A percentile compares a stretch with the other conserved stretches of the same genome.
These are phyloP conservation scores for Galerina sulciceps DNA, from an alignment of 768 basidiomycete genomes.

Conservation along the genomic window DNA sequence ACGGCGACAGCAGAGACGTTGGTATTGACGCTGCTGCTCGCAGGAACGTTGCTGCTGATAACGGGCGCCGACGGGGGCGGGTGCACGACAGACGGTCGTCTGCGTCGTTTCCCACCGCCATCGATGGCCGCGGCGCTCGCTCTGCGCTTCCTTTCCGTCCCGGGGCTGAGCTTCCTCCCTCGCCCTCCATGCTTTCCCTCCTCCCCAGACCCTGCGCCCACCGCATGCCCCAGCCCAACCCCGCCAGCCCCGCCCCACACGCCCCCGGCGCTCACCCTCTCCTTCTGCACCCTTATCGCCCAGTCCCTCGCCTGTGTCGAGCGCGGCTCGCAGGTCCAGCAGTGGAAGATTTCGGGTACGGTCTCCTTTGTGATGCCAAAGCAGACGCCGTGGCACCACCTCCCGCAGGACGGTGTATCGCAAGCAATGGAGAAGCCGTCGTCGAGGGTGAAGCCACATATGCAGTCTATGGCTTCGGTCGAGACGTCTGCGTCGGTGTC, in stretches of 20 bases:
- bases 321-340: conserved; percentile 55
- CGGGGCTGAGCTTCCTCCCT: too few species aligned
- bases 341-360: conserved; percentile 78
- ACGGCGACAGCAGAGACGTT: neutral
- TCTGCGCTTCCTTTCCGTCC: too few species aligned
- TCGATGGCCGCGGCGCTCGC: too few species aligned
- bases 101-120: too few species aligned
- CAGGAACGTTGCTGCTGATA: neutral
- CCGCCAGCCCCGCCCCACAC: too few species aligned
- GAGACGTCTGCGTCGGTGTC: neutral
- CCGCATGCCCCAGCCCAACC: too few species aligned
- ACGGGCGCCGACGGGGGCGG: neutral
- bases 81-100: neutral
- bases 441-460: conserved; percentile 74
- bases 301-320: conserved; percentile 52
- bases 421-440: conserved; percentile 88
- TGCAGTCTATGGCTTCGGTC: conserved; percentile 62
- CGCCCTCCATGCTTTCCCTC: too few species aligned
- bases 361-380: conserved; percentile 60
- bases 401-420: conserved; percentile 61
- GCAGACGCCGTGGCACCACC: conserved; percentile 86
- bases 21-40: neutral
- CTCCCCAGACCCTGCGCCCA: too few species aligned
- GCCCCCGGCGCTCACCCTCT: too few species aligned
- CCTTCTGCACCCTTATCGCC: conserved; percentile 2